Conservation (phyloP, 2,329 filamentous ascomycete species). For the Diplodia sapinea region DNA sequence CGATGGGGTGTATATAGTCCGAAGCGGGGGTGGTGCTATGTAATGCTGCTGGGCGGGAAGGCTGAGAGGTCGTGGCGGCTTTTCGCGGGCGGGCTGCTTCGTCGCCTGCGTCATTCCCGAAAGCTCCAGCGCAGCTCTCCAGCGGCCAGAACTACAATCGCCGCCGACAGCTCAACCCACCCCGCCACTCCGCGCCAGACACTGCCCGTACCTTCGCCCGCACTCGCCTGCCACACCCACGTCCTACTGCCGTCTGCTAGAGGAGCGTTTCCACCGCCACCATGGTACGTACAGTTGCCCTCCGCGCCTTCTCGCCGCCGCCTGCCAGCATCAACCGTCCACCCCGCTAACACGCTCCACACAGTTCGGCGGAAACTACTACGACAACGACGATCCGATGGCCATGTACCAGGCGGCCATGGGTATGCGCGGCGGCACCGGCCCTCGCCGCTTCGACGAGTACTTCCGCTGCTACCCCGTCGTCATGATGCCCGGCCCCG, state of each 20-base stretch:
- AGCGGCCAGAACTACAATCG: not conserved
- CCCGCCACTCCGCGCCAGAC: not conserved
- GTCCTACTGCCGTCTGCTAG: not conserved
- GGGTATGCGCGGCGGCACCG: constrained; percentile 56
- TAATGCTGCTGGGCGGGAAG: not conserved
- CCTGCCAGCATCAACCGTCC: constrained; percentile 8
- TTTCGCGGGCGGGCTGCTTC: constrained; percentile 15
- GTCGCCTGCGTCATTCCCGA: constrained; percentile 24
- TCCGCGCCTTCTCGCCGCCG: constrained; percentile 33
- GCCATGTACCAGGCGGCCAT: constrained; percentile 61
- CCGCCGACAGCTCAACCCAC: not conserved
- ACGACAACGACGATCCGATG: constrained; percentile 60
- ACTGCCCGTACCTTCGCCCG: not conserved
- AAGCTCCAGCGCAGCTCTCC: constrained; percentile 26
- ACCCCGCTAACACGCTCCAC: constrained; percentile 35
- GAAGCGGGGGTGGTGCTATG: not conserved
- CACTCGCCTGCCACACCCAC: not conserved
- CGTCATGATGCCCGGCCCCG: constrained; percentile 88
- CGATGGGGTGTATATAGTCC: not conserved
- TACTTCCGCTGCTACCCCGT: constrained; percentile 98
- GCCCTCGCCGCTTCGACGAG: constrained; percentile 86
- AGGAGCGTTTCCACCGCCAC: constrained; percentile 19
- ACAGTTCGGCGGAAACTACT: constrained; percentile 55
- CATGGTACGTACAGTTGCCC: constrained; percentile 41
- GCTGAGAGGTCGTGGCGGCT: constrained; percentile 25